A percentile compares a stretch with the other conserved stretches of the same genome.
Conservation (phyloP, 805 yeast genomes). For the Kuraishia floccosa region DNA sequence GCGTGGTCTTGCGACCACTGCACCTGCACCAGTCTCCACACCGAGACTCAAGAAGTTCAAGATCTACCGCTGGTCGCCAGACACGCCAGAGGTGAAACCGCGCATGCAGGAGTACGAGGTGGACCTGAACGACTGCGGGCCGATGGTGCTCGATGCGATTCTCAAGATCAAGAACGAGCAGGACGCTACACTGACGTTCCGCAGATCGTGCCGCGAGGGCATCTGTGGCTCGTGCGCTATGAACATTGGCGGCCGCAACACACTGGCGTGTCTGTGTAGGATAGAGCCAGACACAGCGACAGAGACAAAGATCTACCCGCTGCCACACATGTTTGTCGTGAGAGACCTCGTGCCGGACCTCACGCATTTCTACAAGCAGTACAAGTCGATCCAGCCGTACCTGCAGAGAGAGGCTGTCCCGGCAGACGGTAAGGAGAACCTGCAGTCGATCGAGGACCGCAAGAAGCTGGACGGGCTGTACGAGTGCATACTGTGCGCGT, state of each 20-base stretch:
- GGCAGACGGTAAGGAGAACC: slow-evolving; percentile 84
- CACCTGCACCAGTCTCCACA: background rate
- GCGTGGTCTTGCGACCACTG: slow-evolving; percentile 2
- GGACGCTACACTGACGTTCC: slow-evolving; percentile 89
- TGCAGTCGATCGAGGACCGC: slow-evolving; percentile 87
- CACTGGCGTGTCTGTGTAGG: slow-evolving; percentile 92
- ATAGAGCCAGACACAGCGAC: slow-evolving; percentile 71
- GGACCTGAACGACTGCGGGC: slow-evolving; percentile 89
- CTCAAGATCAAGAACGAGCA: slow-evolving; percentile 93
- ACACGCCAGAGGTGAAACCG: slow-evolving; percentile 89
- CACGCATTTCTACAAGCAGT: slow-evolving; percentile 96
- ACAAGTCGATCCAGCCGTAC: slow-evolving; percentile 95
- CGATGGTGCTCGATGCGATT: slow-evolving; percentile 94
- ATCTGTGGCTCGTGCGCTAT: slow-evolving; percentile 99
- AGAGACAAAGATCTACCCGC: slow-evolving; percentile 83
- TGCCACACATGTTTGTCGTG: slow-evolving; percentile 97
- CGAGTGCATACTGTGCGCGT: slow-evolving; percentile 97
- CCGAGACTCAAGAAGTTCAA: slow-evolving; percentile 74
- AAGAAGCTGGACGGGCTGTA: slow-evolving; percentile 93
- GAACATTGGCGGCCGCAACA: slow-evolving; percentile 97
- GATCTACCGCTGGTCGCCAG: slow-evolving; percentile 98
- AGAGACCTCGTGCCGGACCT: slow-evolving; percentile 96
- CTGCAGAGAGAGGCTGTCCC: slow-evolving; percentile 77
- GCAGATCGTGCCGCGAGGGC: slow-evolving; percentile 99
- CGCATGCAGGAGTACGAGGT: slow-evolving; percentile 71